phyloP scores from a whole-genome alignment of 164 flowering plant species.

The Magnolia kwangsiensis region DNA sequence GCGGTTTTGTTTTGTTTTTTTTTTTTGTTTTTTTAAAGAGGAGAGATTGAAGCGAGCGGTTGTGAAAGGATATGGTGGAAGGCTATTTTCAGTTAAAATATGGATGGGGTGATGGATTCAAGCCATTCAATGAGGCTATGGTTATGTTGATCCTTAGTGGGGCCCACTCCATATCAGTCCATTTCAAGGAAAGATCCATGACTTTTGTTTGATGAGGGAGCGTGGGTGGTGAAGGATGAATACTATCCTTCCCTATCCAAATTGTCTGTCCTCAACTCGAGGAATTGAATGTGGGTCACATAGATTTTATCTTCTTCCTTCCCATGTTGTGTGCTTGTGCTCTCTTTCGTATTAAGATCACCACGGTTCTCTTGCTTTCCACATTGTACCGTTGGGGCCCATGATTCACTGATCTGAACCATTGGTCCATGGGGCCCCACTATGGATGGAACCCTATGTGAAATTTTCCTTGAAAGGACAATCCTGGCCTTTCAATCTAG shows the following conservation, averaged over 20 bases:
- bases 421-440: too few species aligned
- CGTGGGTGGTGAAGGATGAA: constrained; percentile 25
- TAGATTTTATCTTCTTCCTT: too few species aligned
- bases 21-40: too few species aligned
- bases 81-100: background rate
- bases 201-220: background rate
- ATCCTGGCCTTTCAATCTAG: too few species aligned
- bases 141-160: background rate
- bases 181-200: background rate
- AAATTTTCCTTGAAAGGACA: too few species aligned
- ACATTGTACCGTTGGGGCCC: too few species aligned
- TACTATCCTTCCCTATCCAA: constrained; percentile 12
- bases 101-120: constrained; percentile 6
- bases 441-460: too few species aligned
- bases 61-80: background rate
- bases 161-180: background rate
- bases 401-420: too few species aligned
- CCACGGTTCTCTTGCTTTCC: too few species aligned
- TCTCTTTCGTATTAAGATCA: too few species aligned
- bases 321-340: too few species aligned
- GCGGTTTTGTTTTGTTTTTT: too few species aligned
- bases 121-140: constrained; percentile 27
- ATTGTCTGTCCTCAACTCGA: constrained; percentile 17
- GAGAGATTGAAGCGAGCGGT: background rate
- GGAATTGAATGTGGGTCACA: background rate